These are phyloP conservation scores for Kwoniella shivajii DNA, from an alignment of 1,284 basidiomycete species.

Conservation along the genomic window DNA sequence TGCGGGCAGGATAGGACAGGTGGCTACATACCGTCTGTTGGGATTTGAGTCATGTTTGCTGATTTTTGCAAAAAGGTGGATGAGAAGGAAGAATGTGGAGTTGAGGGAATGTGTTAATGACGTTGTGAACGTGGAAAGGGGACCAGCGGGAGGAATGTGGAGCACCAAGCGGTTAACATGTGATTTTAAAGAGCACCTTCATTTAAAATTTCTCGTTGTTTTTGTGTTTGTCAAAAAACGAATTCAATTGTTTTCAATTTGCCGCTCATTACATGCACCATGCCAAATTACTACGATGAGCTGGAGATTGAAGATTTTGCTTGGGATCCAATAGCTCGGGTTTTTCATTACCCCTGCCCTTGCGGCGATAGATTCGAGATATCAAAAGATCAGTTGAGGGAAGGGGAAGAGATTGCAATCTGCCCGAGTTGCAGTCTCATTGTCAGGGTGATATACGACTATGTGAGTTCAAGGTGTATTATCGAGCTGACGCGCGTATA, in stretches of 20 bases:
- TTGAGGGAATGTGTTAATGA: not conserved
- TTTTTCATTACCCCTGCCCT: constrained; percentile 96
- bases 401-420: constrained; percentile 94
- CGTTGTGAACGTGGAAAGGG: not conserved
- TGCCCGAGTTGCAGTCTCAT: constrained; percentile 96
- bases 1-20: not conserved
- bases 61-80: not conserved
- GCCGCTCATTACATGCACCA: constrained; percentile 12
- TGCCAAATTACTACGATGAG: constrained; percentile 55
- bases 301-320: constrained; percentile 94
- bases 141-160: not conserved
- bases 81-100: not conserved
- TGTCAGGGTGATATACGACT: constrained; percentile 92
- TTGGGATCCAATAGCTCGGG: constrained; percentile 79
- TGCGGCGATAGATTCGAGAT: constrained; percentile 99
- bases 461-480: constrained; percentile 62
- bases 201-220: not conserved
- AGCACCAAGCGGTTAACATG: not conserved
- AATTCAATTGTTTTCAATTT: not conserved
- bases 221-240: not conserved
- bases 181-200: not conserved
- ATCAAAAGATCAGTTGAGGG: constrained; percentile 77
- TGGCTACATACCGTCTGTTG: constrained; percentile 15
- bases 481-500: constrained; percentile 15
- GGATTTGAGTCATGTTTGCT: not conserved